Percentiles rank a stretch among this genome's conserved stretches.
Evolutionary conservation across 176 grass and related monocot genomes (phyloP).

Genomic region (Cenchrus purpureus): DNA sequence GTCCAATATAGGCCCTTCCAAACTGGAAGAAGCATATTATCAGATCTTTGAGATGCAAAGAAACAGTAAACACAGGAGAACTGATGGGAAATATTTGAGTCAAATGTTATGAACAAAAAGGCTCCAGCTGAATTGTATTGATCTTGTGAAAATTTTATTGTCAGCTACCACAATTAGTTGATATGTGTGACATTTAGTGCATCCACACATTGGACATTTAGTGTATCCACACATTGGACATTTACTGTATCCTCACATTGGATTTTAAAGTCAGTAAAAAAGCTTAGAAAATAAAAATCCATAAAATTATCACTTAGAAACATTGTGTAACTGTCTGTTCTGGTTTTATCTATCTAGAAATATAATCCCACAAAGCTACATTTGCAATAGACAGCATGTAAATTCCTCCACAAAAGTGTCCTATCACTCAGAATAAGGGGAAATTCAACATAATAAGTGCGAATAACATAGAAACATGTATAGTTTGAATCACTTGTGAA

Average conservation of each 20-base stretch:
- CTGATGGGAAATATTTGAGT: constrained; percentile 6
- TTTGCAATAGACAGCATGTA: constrained; percentile 4
- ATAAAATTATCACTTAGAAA: not conserved
- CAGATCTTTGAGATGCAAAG: constrained; percentile 10
- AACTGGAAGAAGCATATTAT: constrained; percentile 48
- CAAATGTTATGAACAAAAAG: not conserved
- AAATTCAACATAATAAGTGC: not conserved
- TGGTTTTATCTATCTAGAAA: not conserved
- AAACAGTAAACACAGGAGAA: constrained; percentile 1
- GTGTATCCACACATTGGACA: not conserved
- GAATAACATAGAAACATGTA: not conserved
- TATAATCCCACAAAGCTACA: not conserved
- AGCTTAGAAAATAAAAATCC: not conserved
- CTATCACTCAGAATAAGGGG: not conserved
- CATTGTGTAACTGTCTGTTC: not conserved
- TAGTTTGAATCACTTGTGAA: not conserved
- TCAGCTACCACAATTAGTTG: not conserved
- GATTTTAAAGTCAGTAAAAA: not conserved
- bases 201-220: not conserved
- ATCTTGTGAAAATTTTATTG: not conserved
- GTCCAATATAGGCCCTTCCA: constrained; percentile 80
- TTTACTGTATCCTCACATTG: not conserved
- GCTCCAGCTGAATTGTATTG: not conserved
- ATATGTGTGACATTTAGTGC: constrained; percentile 3
- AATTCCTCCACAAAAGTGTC: not conserved